phyloP scores from a whole-genome alignment of 805 yeast species.

The Candida jianshihensis region DNA sequence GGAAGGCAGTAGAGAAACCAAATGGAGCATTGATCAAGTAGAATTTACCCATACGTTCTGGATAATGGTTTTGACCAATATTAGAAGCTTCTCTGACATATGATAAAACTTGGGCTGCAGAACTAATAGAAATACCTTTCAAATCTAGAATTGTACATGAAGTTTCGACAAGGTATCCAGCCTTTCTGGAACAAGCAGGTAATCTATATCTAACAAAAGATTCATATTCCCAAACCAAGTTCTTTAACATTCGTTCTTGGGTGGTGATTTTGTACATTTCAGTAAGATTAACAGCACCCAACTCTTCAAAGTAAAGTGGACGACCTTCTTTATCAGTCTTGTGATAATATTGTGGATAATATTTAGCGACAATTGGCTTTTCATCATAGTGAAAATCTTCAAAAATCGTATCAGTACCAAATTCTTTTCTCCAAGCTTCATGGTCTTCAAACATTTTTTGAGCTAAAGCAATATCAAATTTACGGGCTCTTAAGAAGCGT shows the following conservation, averaged over 20 bases:
- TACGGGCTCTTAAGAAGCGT: slow-evolving; percentile 91
- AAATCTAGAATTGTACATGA: slow-evolving; percentile 94
- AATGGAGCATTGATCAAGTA: slow-evolving; percentile 95
- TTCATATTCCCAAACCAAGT: slow-evolving; percentile 97
- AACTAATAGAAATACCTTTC: slow-evolving; percentile 82
- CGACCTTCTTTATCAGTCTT: slow-evolving; percentile 96
- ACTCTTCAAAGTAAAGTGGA: slow-evolving; percentile 90
- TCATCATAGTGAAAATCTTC: slow-evolving; percentile 89
- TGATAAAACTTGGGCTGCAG: slow-evolving; percentile 78
- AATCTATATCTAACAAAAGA: slow-evolving; percentile 75
- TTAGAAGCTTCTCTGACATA: slow-evolving; percentile 90
- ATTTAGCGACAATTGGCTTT: slow-evolving; percentile 81
- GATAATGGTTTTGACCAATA: slow-evolving; percentile 95
- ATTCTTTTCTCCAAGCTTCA: slow-evolving; percentile 87
- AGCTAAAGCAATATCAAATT: slow-evolving; percentile 78
- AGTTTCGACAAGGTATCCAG: slow-evolving; percentile 78
- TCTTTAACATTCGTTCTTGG: slow-evolving; percentile 92
- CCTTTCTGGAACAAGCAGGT: slow-evolving; percentile 89
- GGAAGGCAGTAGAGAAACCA: slow-evolving; percentile 93
- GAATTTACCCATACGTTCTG: slow-evolving; percentile 98
- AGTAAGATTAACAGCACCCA: slow-evolving; percentile 82
- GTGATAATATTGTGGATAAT: slow-evolving; percentile 95
- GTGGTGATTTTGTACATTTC: slow-evolving; percentile 92
- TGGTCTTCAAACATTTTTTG: slow-evolving; percentile 77
- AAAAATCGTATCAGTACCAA: slow-evolving; percentile 80